A percentile compares a stretch with the other conserved stretches of the same genome.
These are phyloP conservation scores for Phytophthora meadii DNA, from an alignment of 352 stramenopile species.

Conservation along the genomic window DNA sequence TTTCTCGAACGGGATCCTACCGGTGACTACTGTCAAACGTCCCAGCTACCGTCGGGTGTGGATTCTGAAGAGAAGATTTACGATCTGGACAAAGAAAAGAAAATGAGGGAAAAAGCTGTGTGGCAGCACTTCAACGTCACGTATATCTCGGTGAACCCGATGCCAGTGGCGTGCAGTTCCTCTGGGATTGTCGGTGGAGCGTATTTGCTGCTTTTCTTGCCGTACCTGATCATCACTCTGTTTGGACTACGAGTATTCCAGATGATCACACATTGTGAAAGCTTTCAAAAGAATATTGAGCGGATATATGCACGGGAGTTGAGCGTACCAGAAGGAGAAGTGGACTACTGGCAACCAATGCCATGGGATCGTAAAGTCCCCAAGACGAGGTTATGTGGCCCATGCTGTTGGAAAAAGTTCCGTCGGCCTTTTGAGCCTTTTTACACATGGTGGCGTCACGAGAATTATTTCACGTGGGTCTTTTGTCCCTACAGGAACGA, in stretches of 20 bases:
- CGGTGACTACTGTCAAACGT: slow-evolving; percentile 47
- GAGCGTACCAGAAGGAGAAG: slow-evolving; percentile 60
- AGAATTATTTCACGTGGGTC: slow-evolving; percentile 85
- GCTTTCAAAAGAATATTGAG: slow-evolving; percentile 66
- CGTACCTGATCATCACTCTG: slow-evolving; percentile 57
- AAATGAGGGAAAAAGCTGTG: slow-evolving; percentile 17
- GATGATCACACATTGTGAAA: slow-evolving; percentile 67
- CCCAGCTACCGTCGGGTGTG: slow-evolving; percentile 46
- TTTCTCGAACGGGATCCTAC: slow-evolving; percentile 41
- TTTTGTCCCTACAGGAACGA: slow-evolving; percentile 78
- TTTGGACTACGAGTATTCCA: slow-evolving; percentile 72
- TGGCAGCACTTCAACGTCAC: slow-evolving; percentile 35
- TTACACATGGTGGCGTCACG: slow-evolving; percentile 80
- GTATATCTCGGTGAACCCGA: slow-evolving; percentile 68
- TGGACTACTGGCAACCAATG: slow-evolving; percentile 79
- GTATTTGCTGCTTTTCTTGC: slow-evolving; percentile 69
- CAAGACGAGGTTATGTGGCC: slow-evolving; percentile 63
- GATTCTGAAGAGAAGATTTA: slow-evolving; percentile 55
- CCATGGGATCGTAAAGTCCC: slow-evolving; percentile 79
- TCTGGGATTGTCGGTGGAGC: slow-evolving; percentile 53
- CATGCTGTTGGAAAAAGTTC: slow-evolving; percentile 78
- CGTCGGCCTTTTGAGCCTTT: slow-evolving; percentile 69
- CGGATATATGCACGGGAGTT: slow-evolving; percentile 64
- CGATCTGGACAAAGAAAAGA: slow-evolving; percentile 38
- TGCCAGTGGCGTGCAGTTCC: slow-evolving; percentile 56